Base-by-base conservation (phyloP, 768 basidiomycete species). In the Agrocybe praecox region DNA sequence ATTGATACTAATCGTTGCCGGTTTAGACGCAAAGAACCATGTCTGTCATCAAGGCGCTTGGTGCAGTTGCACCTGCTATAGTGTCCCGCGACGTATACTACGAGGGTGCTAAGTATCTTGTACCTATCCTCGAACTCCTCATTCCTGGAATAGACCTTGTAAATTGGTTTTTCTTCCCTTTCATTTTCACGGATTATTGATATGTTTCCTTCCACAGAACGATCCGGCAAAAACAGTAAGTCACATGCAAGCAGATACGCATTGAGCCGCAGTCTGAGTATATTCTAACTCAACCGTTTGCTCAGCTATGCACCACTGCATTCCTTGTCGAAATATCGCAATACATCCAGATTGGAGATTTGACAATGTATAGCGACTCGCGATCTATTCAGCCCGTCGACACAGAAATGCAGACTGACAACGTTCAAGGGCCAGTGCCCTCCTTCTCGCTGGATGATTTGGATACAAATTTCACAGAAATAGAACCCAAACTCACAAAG, bases 131-230 rank as follows among this genome's bases (percentile, higher is more conserved):
- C 59, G 86, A 94, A 53, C 78, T 95, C 18, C 78, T 93, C 19
- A 81, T 94, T 49, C 92, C 93, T 7, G 93, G 92, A 5, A 92
- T 96, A 61, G 94, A 96, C 74, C 77, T 95, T 59, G 89, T 89
- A 69, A 53, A 85, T 72, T 17, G 17, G 17, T 44, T 55, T 40
- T 17, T 33, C 42, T 22, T 29, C 45, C 14, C 34, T 56, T 29
- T 26, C 21, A 45, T 21, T 23, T 33, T 33, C 12, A 50, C n/a
- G n/a, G n/a, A 36, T 24, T 18, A 22, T 50, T 52, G 24, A 49
- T 36, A 8, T 11, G 57, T 18, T 48, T 34, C 34, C 17, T 10
- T 6, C 43, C 11, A 19, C 56, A 90, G 88, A 91, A 92, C 63
- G 89, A 92, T 65, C 89, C 90, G 4, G 75, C 82, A 0, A 92